A percentile compares a stretch with the other conserved stretches of the same genome.
Conservation (phyloP, 108 stramenopile species). For the Pseudonitzschia multistriata region DNA sequence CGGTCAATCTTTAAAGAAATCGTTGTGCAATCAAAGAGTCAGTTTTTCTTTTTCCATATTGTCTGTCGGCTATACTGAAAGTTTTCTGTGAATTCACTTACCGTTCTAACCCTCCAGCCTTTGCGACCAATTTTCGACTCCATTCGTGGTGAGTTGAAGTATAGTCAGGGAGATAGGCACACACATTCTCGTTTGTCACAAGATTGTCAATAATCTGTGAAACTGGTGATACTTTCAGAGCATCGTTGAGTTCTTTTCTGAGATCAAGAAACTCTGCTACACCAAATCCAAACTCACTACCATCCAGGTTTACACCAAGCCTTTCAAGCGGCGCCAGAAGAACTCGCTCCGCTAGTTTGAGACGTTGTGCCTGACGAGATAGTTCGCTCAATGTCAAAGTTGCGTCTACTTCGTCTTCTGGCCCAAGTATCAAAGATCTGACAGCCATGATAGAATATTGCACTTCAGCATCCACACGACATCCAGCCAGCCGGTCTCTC, state of each 20-base stretch:
- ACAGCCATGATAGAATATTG: constrained; percentile 88
- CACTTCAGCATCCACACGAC: constrained; percentile 85
- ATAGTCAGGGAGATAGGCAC: constrained; percentile 48
- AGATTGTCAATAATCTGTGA: constrained; percentile 29
- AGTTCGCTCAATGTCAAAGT: constrained; percentile 90
- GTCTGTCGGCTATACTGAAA: not conserved
- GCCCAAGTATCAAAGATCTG: constrained; percentile 83
- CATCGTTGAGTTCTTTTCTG: constrained; percentile 30
- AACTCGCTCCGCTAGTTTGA: constrained; percentile 77
- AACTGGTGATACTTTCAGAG: constrained; percentile 9
- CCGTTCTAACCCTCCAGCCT: constrained; percentile 71
- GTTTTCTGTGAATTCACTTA: constrained; percentile 23
- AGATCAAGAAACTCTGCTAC: constrained; percentile 41
- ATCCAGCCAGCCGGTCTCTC: constrained; percentile 80
- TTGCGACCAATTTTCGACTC: constrained; percentile 48
- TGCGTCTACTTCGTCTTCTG: constrained; percentile 89
- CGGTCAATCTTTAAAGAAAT: constrained; percentile 33
- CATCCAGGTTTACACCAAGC: constrained; percentile 63
- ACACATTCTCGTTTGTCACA: constrained; percentile 12
- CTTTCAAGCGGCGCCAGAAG: constrained; percentile 74
- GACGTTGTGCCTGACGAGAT: constrained; percentile 86
- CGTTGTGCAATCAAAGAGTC: not conserved
- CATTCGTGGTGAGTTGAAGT: constrained; percentile 54
- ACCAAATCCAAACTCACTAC: constrained; percentile 70
- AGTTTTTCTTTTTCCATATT: not conserved